Evolutionary conservation across 164 flowering plant genomes (phyloP).

Genomic region (Euptelea pleiosperma): DNA sequence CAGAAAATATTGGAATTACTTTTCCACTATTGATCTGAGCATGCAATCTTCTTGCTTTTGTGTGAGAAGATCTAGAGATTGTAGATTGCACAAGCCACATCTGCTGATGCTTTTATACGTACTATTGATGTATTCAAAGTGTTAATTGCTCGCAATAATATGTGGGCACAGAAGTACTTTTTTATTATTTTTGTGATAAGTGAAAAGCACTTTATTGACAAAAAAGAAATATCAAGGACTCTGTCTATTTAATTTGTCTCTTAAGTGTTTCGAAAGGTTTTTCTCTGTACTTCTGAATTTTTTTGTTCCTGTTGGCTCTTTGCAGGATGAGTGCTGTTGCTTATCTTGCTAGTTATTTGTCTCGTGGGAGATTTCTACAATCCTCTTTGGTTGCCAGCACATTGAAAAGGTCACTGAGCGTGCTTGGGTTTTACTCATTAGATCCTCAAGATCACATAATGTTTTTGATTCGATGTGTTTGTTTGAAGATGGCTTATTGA

Average conservation of each 20-base stretch:
- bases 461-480: neutral
- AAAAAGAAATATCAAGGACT: neutral
- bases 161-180: no score
- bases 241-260: neutral
- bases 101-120: no score
- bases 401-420: conserved; percentile 51
- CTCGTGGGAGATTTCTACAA: conserved; percentile 78
- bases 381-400: conserved; percentile 38
- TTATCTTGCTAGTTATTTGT: conserved; percentile 88
- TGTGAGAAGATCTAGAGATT: no score
- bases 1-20: no score
- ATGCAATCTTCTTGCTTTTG: no score
- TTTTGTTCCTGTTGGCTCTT: conserved; percentile 1
- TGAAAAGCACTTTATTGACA: no score
- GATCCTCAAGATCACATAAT: neutral
- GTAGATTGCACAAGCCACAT: no score
- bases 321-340: conserved; percentile 95
- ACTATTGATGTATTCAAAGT: no score
- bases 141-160: no score
- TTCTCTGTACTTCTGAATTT: no score
- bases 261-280: neutral
- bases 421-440: neutral
- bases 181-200: no score
- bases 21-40: no score
- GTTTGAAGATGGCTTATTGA: neutral